Evolutionary conservation across 331 rosid genomes (phyloP), one percentile per base, ranked within the genome.

Genomic region (Malus hybrid): DNA sequence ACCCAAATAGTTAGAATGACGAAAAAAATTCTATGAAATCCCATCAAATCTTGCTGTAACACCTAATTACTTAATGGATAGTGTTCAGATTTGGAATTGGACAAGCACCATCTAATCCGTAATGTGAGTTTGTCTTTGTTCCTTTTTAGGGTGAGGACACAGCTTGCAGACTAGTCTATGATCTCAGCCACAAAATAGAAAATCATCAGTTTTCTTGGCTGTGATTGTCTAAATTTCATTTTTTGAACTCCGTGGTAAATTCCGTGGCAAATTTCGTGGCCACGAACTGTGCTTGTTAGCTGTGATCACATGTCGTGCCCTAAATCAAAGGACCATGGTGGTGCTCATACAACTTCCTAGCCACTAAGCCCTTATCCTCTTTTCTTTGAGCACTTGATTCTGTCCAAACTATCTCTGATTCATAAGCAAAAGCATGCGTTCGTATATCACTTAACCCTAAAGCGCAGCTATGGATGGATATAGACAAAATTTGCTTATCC

Each of bases 281-380:
- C 72, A 18, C 34, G 26, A 74, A 76, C 19, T 71, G 7, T 32
- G 61, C 29, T 71, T 30, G 77, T n/a, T 63, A 65, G 77, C 61
- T 75, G 66, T 72, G 42, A 9, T 80, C 87, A 83, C 91, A 85
- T 87, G 91, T 42, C 70, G 62, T 74, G 68, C 68, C 61, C 77
- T 50, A 57, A 58, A 56, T 66, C 12, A 20, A 29, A 10, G 69
- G 63, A 20, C 28, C 63, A 16, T 75, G 24, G 67, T 33, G 26
- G 57, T 57, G 42, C 56, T 55, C 30, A 7, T 55, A 28, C 53
- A 50, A 72, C 42, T 65, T 77, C 68, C 34, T 66, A 73, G 70
- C 84, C 87, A 83, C 75, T 72, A 87, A 81, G 75, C 75, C 56
- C 80, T 64, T 64, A 77, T 77, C 68, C 77, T 57, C 24, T 52